Conservation (phyloP, 352 stramenopile species). For the Phytophthora sp. region DNA sequence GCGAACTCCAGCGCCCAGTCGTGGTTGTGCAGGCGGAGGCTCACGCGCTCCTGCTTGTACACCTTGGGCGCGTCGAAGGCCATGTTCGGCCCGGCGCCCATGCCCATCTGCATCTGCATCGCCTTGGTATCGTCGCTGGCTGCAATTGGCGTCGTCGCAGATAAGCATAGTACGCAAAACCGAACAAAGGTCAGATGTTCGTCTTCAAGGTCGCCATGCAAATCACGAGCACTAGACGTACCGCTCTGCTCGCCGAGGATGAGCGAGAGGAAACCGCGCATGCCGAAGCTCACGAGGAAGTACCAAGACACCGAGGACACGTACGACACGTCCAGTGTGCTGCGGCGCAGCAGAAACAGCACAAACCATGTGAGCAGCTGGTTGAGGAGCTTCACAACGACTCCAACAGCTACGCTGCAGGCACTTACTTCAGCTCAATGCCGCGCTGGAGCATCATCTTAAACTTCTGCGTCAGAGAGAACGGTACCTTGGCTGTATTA, state of each 20-base stretch:
- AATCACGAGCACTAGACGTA: slow-evolving; percentile 23
- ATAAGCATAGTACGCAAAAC: neutral
- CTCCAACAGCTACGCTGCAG: neutral
- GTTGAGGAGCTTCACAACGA: no score
- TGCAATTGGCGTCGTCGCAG: slow-evolving; percentile 7
- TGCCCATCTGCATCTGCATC: slow-evolving; percentile 94
- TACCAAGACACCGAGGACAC: slow-evolving; percentile 98
- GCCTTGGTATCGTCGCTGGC: slow-evolving; percentile 89
- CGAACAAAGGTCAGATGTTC: slow-evolving; percentile 1
- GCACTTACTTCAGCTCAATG: slow-evolving; percentile 91
- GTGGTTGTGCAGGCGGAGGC: slow-evolving; percentile 81
- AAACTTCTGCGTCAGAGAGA: slow-evolving; percentile 97
- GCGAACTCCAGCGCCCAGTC: slow-evolving; percentile 82
- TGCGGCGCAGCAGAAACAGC: slow-evolving; percentile 34
- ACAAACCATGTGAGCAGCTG: slow-evolving; percentile 4
- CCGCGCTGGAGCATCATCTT: slow-evolving; percentile 98
- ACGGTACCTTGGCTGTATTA: slow-evolving; percentile 94
- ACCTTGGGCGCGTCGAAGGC: slow-evolving; percentile 90
- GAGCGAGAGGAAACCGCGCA: slow-evolving; percentile 96
- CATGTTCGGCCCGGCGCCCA: slow-evolving; percentile 83
- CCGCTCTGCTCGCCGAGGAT: slow-evolving; percentile 93
- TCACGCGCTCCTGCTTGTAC: slow-evolving; percentile 91
- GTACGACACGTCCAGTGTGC: slow-evolving; percentile 97
- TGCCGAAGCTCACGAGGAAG: slow-evolving; percentile 99
- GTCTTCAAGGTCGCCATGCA: neutral